Percentiles rank a stretch among this genome's conserved stretches.
These are phyloP conservation scores for Ephemerocybe angulata DNA, from an alignment of 768 basidiomycete genomes.

Conservation along the genomic window DNA sequence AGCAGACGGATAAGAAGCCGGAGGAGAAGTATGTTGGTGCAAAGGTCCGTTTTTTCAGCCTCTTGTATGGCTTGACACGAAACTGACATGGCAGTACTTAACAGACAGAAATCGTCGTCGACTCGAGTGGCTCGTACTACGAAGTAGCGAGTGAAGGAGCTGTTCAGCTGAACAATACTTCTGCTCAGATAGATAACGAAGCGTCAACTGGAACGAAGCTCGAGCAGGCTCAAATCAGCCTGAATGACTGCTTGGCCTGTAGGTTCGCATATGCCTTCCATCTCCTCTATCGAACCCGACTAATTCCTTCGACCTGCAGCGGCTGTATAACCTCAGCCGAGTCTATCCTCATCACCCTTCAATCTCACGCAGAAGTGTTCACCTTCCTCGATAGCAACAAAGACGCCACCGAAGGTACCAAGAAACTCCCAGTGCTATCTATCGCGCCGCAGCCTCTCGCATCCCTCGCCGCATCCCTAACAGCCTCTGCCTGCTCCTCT, in stretches of 20 bases:
- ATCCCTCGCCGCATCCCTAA: conserved; percentile 14
- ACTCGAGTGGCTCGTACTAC: conserved; percentile 81
- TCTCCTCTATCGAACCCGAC: conserved; percentile 1
- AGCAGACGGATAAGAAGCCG: conserved; percentile 35
- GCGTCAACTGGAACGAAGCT: conserved; percentile 56
- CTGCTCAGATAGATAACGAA: conserved; percentile 3
- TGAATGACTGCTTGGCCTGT: conserved; percentile 98
- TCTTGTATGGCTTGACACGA: too few species aligned
- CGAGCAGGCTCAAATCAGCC: conserved; percentile 89
- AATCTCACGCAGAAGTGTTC: conserved; percentile 92
- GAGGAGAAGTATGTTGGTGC: conserved; percentile 30
- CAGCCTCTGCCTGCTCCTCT: conserved; percentile 50
- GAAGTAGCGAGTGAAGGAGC: conserved; percentile 52
- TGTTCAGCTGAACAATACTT: conserved; percentile 18
- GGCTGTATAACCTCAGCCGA: conserved; percentile 99
- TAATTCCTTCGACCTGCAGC: conserved; percentile 36
- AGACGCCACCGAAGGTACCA: conserved; percentile 2
- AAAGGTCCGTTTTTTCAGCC: conserved; percentile 28
- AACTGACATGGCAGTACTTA: too few species aligned
- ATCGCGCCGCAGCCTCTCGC: conserved; percentile 40
- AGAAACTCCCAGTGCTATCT: conserved; percentile 71
- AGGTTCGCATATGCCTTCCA: conserved; percentile 53
- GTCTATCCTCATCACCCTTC: conserved; percentile 92
- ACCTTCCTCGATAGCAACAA: conserved; percentile 63
- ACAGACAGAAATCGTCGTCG: conserved; percentile 91